Evolutionary conservation across 169 alveolate species (phyloP).

Genomic region (Blepharisma undulans): DNA sequence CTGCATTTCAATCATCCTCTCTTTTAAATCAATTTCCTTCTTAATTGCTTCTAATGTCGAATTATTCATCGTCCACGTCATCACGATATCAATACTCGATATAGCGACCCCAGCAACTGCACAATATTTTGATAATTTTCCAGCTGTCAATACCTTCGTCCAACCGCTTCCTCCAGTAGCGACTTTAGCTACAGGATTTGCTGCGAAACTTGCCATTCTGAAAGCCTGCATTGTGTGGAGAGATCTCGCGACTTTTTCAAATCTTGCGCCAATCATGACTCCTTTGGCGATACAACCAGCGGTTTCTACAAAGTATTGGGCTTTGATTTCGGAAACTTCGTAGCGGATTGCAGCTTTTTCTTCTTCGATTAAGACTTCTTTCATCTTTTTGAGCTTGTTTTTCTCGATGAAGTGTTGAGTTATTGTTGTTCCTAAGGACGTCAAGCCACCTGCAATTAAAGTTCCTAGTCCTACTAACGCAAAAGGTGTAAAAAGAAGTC

Average conservation of each 20-base stretch:
- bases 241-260: not conserved
- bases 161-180: not conserved
- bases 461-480: not conserved
- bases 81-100: not conserved
- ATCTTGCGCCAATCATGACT: not conserved
- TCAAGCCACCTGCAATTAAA: not conserved
- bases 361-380: not conserved
- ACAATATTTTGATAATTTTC: not conserved
- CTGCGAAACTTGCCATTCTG: not conserved
- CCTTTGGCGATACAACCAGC: not conserved
- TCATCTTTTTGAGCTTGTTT: not conserved
- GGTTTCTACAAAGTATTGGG: not conserved
- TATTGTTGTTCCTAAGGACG: not conserved
- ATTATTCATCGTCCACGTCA: not conserved
- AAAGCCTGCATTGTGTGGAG: not conserved
- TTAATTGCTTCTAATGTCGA: not conserved
- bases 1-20: not conserved
- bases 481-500: not conserved
- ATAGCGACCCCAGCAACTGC: not conserved
- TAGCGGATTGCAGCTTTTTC: not conserved
- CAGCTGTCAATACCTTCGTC: not conserved
- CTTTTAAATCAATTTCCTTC: not conserved
- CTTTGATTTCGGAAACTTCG: not conserved
- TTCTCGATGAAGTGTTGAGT: not conserved
- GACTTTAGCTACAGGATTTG: not conserved